phyloP scores from a whole-genome alignment of 768 basidiomycete genomes.

The Gymnopilus dilepis region DNA sequence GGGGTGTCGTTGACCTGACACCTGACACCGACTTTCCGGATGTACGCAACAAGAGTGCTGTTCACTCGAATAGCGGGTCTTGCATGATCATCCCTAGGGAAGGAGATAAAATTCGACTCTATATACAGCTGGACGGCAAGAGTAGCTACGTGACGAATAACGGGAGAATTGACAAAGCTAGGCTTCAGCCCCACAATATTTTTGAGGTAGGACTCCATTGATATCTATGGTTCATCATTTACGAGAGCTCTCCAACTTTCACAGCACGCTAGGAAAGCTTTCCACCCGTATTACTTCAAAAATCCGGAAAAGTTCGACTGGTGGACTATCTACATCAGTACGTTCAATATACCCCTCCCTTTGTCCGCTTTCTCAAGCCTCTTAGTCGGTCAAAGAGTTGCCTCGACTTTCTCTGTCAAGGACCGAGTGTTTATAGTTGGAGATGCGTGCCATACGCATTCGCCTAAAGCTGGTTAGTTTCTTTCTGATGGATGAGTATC shows the following conservation, averaged over 20 bases:
- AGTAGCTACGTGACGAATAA: constrained; percentile 48
- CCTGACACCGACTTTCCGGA: constrained; percentile 83
- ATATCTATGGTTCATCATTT: too few relatives aligned
- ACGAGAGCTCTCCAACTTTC: not conserved
- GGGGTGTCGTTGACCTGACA: constrained; percentile 80
- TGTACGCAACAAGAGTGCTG: constrained; percentile 63
- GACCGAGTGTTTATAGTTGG: constrained; percentile 79
- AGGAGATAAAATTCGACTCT: constrained; percentile 68
- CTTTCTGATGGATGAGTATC: not conserved
- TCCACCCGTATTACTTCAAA: constrained; percentile 60
- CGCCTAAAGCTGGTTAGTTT: constrained; percentile 62
- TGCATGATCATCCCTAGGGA: constrained; percentile 81
- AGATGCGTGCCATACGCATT: constrained; percentile 76
- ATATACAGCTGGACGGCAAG: constrained; percentile 65
- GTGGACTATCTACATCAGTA: constrained; percentile 79
- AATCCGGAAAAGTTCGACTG: constrained; percentile 60
- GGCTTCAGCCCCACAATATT: constrained; percentile 54
- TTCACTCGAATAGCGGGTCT: constrained; percentile 74
- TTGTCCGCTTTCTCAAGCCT: not conserved
- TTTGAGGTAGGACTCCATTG: constrained; percentile 47
- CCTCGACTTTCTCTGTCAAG: constrained; percentile 61
- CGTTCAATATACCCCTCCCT: constrained; percentile 25
- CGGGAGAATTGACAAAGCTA: constrained; percentile 59
- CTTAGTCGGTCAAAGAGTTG: constrained; percentile 76
- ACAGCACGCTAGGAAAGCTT: constrained; percentile 59